Conservation (phyloP, 192 early-diverging fungal species). For the Chytriomyces sp. region DNA sequence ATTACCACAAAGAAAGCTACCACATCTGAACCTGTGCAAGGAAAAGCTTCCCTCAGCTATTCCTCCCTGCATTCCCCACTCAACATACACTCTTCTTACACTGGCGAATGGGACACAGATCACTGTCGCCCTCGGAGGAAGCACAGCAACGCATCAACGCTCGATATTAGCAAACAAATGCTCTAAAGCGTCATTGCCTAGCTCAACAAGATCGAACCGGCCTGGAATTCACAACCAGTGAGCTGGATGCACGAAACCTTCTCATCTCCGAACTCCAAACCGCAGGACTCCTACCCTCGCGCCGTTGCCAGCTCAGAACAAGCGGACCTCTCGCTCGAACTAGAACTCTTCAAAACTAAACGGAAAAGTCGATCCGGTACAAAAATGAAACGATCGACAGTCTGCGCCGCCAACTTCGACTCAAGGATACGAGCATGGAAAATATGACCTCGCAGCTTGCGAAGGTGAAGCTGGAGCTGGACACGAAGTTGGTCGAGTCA, state of each 20-base stretch:
- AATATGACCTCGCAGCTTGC: constrained; percentile 1
- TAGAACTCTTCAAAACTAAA: not conserved
- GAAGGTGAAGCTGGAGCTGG: not conserved
- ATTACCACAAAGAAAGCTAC: too few relatives aligned
- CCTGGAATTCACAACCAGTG: not conserved
- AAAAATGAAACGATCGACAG: constrained; percentile 19
- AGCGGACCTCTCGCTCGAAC: too few relatives aligned
- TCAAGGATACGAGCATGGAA: not conserved
- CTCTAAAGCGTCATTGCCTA: not conserved
- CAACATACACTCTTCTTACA: too few relatives aligned
- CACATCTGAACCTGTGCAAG: not conserved
- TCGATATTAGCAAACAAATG: not conserved
- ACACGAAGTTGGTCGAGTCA: not conserved
- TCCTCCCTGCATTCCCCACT: not conserved
- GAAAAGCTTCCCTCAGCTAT: not conserved
- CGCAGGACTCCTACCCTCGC: not conserved
- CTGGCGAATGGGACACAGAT: not conserved
- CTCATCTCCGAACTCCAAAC: not conserved
- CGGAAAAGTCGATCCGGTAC: not conserved
- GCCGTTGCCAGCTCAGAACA: not conserved
- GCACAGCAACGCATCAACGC: not conserved
- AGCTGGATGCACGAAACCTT: not conserved
- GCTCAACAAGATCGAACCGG: constrained; percentile 2
- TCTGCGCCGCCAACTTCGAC: not conserved
- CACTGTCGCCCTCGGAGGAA: not conserved